Evolutionary conservation across 1,284 basidiomycete genomes (phyloP), one percentile per base, ranked within the genome.

Genomic region (Tremellales sp.): DNA sequence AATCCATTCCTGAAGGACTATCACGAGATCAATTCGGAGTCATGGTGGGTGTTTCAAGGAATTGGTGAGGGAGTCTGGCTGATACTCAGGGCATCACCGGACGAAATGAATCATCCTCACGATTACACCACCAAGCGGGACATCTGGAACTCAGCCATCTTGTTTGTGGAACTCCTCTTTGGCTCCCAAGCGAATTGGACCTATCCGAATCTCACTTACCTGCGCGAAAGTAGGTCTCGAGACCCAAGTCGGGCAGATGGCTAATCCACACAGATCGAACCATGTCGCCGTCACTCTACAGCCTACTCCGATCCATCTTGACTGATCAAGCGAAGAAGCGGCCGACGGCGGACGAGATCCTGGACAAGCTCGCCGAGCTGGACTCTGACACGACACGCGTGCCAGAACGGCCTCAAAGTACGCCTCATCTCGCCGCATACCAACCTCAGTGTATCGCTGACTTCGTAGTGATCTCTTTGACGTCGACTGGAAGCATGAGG

Each of bases 21-120:
- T 10, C 50, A 64, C 13, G 66, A 70, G 13, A 46, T 36, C 2
- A 57, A 63, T n/a, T 66, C 68, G 1, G 67, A 70, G 27, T 60
- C 63, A 22, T 73, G 73, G 66, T n/a, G n/a, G n/a, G n/a, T n/a
- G n/a, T n/a, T n/a, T 67, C 22, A 56, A 65, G 50, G n/a, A n/a
- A n/a, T n/a, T n/a, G n/a, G n/a, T n/a, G n/a, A n/a, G n/a, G n/a
- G n/a, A n/a, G n/a, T 17, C 22, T 40, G 26, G 29, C 40, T 24
- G 26, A 46, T 12, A 23, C 22, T 15, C 43, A 69, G 70, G 71
- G 52, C 64, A 7, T 70, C 67, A 0, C 70, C 70, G 2, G 72
- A 74, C 44, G 74, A 76, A 56, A 53, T 70, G 24, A 72, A 75
- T 21, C 61, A 64, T 12, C 68, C 69, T 1, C 65, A 75, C 43